A percentile compares a stretch with the other conserved stretches of the same genome.
These are phyloP conservation scores for Lactarius hatsudake DNA, from an alignment of 768 basidiomycete genomes.

Conservation along the genomic window DNA sequence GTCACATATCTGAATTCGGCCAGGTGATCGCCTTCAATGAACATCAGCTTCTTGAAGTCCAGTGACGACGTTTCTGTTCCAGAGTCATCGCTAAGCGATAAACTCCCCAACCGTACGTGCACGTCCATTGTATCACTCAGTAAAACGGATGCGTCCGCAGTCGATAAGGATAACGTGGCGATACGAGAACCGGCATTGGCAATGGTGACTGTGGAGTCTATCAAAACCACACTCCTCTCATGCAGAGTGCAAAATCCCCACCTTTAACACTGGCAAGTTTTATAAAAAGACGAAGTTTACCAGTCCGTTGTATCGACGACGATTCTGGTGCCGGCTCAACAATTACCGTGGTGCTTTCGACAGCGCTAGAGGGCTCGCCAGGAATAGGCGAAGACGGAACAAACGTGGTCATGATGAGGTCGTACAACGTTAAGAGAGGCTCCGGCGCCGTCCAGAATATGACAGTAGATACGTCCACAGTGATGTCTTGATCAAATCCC, in stretches of 20 bases:
- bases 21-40: slow-evolving; percentile 92
- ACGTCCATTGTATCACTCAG: slow-evolving; percentile 73
- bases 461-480: slow-evolving; percentile 86
- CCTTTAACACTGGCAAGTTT: slow-evolving; percentile 84
- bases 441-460: slow-evolving; percentile 86
- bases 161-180: slow-evolving; percentile 86
- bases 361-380: slow-evolving; percentile 10
- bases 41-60: slow-evolving; percentile 81
- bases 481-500: slow-evolving; percentile 83
- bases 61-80: slow-evolving; percentile 47
- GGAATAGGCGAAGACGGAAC: slow-evolving; percentile 46
- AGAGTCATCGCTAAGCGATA: slow-evolving; percentile 78
- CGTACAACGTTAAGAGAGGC: slow-evolving; percentile 86
- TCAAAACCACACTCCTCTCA: slow-evolving; percentile 7
- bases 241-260: slow-evolving; percentile 34
- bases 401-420: slow-evolving; percentile 98
- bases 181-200: slow-evolving; percentile 67
- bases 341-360: neutral
- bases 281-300: slow-evolving; percentile 75
- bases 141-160: slow-evolving; percentile 80
- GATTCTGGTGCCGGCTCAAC: slow-evolving; percentile 2
- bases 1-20: slow-evolving; percentile 95
- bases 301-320: slow-evolving; percentile 17
- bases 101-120: slow-evolving; percentile 76
- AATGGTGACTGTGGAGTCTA: slow-evolving; percentile 56